A percentile compares a stretch with the other conserved stretches of the same genome.
Evolutionary conservation across 371 early-diverging fungal species (phyloP).

Genomic region (Mortierella sp.): DNA sequence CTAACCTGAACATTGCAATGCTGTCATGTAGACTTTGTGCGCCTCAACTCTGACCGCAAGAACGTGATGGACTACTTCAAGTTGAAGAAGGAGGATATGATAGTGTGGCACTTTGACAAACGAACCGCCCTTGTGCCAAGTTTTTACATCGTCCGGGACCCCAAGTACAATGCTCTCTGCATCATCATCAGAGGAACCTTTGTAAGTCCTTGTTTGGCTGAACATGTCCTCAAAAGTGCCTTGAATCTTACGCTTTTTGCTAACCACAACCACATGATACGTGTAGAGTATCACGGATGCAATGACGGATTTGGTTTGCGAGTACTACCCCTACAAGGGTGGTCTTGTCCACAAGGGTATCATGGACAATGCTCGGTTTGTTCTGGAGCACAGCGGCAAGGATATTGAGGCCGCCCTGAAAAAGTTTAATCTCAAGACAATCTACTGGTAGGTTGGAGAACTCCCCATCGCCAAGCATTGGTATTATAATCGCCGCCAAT

Average conservation of each 20-base stretch:
- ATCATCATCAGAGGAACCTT: constrained; percentile 88
- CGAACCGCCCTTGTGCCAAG: constrained; percentile 80
- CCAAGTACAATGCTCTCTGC: constrained; percentile 75
- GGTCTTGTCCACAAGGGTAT: constrained; percentile 89
- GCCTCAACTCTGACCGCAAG: constrained; percentile 76
- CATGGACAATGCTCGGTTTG: constrained; percentile 80
- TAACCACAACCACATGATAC: not conserved
- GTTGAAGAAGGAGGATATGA: constrained; percentile 75
- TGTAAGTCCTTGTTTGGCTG: constrained; percentile 55
- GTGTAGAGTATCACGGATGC: constrained; percentile 80
- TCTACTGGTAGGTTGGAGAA: constrained; percentile 35
- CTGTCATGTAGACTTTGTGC: constrained; percentile 66
- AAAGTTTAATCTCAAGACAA: constrained; percentile 49
- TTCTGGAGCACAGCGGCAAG: constrained; percentile 43
- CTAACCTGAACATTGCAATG: too few species aligned
- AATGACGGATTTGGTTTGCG: constrained; percentile 87
- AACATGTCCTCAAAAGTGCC: not conserved
- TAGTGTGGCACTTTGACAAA: constrained; percentile 80
- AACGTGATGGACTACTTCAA: constrained; percentile 77
- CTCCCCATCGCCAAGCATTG: not conserved
- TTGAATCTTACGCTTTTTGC: too few species aligned
- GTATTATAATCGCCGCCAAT: too few species aligned
- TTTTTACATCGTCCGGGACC: constrained; percentile 81
- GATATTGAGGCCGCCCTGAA: constrained; percentile 47
- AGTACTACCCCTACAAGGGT: constrained; percentile 88